These are phyloP conservation scores for Leishmania aethiopica DNA, from an alignment of 208 protist genomes.

Conservation along the genomic window DNA sequence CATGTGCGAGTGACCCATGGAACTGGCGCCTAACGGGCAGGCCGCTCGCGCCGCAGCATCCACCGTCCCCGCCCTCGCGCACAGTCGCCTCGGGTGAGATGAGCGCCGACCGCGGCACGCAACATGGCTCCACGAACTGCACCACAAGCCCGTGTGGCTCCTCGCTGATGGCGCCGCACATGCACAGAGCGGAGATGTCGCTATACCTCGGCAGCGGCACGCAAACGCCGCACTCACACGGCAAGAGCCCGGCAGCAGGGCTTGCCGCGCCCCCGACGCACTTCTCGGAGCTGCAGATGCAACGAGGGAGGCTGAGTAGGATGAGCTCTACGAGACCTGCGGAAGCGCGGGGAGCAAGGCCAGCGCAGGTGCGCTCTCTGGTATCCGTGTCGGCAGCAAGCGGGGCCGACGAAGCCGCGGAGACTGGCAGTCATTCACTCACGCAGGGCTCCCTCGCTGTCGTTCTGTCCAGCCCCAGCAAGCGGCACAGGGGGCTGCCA, in stretches of 20 bases:
- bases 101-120: not conserved
- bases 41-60: not conserved
- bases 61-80: not conserved
- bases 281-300: not conserved
- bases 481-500: not conserved
- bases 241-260: not conserved
- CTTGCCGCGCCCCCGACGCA: not conserved
- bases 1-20: not conserved
- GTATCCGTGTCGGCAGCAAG: not conserved
- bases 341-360: not conserved
- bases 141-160: not conserved
- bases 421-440: not conserved
- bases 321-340: conserved; percentile 1
- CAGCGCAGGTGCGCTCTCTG: not conserved
- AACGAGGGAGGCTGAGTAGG: not conserved
- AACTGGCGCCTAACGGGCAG: not conserved
- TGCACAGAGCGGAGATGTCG: not conserved
- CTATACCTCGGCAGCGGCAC: not conserved
- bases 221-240: not conserved
- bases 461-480: not conserved
- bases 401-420: not conserved
- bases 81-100: conserved; percentile 1
- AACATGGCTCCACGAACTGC: not conserved
- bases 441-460: not conserved
- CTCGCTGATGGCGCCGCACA: not conserved